A percentile compares a stretch with the other conserved stretches of the same genome.
phyloP scores from a whole-genome alignment of 2,329 filamentous ascomycete genomes.

The Colletotrichum viniferum region DNA sequence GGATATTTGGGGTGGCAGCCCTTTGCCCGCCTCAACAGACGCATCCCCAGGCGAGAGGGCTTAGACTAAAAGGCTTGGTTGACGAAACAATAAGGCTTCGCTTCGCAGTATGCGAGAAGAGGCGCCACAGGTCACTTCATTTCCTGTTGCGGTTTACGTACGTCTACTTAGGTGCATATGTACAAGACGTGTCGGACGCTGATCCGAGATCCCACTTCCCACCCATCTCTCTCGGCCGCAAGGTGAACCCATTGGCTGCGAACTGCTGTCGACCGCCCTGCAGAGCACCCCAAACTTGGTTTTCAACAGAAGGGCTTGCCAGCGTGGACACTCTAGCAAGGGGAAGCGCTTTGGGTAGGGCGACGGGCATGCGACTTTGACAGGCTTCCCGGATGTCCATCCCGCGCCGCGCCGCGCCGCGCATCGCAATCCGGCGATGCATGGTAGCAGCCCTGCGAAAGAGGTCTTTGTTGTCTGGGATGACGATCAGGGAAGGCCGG shows the following conservation, averaged over 20 bases:
- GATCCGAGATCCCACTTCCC: not conserved
- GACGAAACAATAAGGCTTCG: not conserved
- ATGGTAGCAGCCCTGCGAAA: not conserved
- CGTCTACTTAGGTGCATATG: not conserved
- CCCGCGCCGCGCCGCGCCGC: not conserved
- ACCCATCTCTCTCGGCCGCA: conserved; percentile 1
- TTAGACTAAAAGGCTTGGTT: not conserved
- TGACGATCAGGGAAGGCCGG: not conserved
- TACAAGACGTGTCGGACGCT: not conserved
- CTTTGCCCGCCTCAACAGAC: not conserved
- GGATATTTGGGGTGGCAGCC: not conserved
- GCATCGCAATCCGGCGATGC: not conserved
- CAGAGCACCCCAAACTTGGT: not conserved
- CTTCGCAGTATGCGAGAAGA: not conserved
- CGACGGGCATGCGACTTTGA: conserved; percentile 10
- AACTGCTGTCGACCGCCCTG: not conserved
- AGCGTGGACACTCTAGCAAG: not conserved
- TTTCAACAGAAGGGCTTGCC: not conserved
- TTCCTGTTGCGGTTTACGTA: not conserved
- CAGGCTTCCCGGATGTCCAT: not conserved
- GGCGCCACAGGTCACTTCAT: not conserved
- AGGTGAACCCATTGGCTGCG: not conserved
- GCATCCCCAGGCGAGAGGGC: not conserved
- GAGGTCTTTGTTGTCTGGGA: not conserved
- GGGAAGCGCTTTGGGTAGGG: not conserved